Evolutionary conservation across 2,329 filamentous ascomycete species (phyloP), one percentile per base, ranked within the genome.

Genomic region (Dactylellina haptotyla): DNA sequence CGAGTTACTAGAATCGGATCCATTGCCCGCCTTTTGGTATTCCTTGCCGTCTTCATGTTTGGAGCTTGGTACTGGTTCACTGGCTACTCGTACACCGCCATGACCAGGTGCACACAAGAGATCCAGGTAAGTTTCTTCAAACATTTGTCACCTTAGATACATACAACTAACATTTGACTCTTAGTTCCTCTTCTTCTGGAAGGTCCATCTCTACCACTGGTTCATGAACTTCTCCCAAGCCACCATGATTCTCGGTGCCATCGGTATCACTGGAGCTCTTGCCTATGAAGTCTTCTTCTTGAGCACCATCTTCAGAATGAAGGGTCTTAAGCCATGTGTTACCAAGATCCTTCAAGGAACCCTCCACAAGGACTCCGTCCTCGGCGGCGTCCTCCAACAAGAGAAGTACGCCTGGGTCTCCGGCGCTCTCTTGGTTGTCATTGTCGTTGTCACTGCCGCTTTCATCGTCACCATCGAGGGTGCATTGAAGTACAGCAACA

Each of bases 111-210:
- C 51, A 75, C 70, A n/a, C 69, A 73, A 46, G 18, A 66, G 25
- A 62, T 62, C 37, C 56, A 66, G 61, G 69, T 73, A 73, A 56
- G 67, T 59, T 20, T n/a, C 30, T 26, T n/a, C 2, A 56, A 54
- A 10, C 26, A 25, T 6, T 26, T 50, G 18, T 2, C n/a, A n/a
- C n/a, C n/a, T n/a, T n/a, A n/a, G 18, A 8, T 23, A 23, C 14
- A 12, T 43, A 12, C 16, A 32, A 51, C 54, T 41, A 48, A 43
- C 39, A 16, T 8, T 9, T 4, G 10, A 3, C n/a, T 16, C 10
- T 20, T 66, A 73, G 69, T 73, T 73, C 69, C 69, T 73, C 37
- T 73, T 73, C 54, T 73, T 73, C 61, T 73, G 69, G 69, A 73
- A 46, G 37, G 61, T 73, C 54, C 69, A 73, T 10, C 69, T 73